Base-by-base conservation (phyloP, 305 asterid species). In the Stenogyne calaminthoides region DNA sequence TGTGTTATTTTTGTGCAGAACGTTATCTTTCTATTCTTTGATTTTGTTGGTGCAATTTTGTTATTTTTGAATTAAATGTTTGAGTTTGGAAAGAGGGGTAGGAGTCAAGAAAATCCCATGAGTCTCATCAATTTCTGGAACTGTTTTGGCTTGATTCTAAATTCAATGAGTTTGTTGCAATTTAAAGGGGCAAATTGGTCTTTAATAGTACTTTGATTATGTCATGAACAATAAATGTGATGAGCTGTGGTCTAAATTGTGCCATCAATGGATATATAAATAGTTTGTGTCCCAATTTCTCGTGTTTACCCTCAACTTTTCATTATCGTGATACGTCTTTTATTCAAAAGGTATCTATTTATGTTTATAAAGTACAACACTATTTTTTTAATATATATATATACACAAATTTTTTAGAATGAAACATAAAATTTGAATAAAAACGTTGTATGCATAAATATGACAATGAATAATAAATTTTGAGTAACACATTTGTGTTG, bases 51-150 rank as follows among this genome's bases (percentile, higher is more conserved):
- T 54, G 60, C 32, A 18, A 19, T 57, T 57, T 34, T 14, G 47
- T 36, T 6, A 25, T 25, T 1, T 5, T 12, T 5, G 2, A 54
- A 71, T 44, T 36, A 7, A 70, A 40, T 2, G 57, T 58, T 80
- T 56, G 44, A 71, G 54, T 8, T 58, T 72, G 44, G 59, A 64
- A 70, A 39, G 71, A 15, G 67, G 39, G 80, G 19, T 67, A 66
- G 51, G 27, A 75, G 40, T 86, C 92, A 91, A 86, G 90, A 72
- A 88, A 83, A 86, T 82, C 84, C 85, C 95, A 87, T 87, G 95
- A 87, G 54, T 72, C 74, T 76, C 90, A 85, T 90, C 85, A 84
- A 83, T 69, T 73, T 67, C 57, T 51, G 71, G 56, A 65, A 68
- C 72, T 69, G 70, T 73, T 69, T 42, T 70, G 67, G 49, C 22